Conservation (phyloP, 257 asterid species). For the Plantago elongata region DNA sequence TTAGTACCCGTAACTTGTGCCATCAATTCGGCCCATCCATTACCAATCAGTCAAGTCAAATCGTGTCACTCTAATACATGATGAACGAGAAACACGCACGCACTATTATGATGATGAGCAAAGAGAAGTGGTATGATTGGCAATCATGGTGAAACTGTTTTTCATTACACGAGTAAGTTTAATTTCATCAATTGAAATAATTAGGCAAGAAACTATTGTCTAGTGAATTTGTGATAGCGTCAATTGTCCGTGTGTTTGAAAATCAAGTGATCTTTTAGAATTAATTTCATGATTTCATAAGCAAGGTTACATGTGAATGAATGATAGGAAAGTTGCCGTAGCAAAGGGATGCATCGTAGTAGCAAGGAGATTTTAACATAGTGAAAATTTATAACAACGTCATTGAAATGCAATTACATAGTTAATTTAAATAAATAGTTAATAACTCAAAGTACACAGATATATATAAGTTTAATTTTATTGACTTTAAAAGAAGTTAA, state of each 20-base stretch:
- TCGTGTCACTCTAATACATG: neutral
- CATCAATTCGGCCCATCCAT: constrained; percentile 18
- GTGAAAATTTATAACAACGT: too few relatives aligned
- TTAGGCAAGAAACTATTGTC: neutral
- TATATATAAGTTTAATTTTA: too few relatives aligned
- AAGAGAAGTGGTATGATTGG: constrained; percentile 7
- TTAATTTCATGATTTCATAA: too few relatives aligned
- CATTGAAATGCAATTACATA: too few relatives aligned
- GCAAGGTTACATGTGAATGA: too few relatives aligned
- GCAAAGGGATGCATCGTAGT: too few relatives aligned
- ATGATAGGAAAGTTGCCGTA: too few relatives aligned
- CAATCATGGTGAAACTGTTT: constrained; percentile 21
- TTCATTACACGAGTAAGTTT: constrained; percentile 23
- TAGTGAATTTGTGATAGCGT: neutral
- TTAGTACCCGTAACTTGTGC: constrained; percentile 32
- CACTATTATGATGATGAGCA: constrained; percentile 15
- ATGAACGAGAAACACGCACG: neutral
- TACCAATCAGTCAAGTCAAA: neutral
- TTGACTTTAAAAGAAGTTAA: too few relatives aligned
- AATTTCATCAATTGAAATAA: constrained; percentile 16
- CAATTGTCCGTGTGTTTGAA: neutral
- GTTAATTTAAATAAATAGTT: too few relatives aligned
- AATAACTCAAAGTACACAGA: too few relatives aligned
- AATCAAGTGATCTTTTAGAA: too few relatives aligned
- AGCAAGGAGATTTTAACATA: too few relatives aligned